Conservation (phyloP, 257 asterid genomes). For the Schizonepeta tenuifolia region DNA sequence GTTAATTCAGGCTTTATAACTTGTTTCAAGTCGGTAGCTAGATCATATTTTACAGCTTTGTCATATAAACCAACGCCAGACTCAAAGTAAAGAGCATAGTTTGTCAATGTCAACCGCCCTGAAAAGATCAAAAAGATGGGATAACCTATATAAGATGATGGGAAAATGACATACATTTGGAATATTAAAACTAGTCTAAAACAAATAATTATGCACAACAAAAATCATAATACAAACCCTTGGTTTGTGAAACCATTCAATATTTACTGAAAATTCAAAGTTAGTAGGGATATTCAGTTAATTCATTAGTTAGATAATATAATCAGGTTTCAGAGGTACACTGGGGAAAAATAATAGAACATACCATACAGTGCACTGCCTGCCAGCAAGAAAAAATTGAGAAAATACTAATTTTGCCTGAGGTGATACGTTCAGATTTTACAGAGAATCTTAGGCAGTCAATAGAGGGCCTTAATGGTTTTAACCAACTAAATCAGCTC, state of each 20-base stretch:
- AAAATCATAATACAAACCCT: conserved; percentile 20
- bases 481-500: conserved; percentile 32
- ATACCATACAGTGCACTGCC: conserved; percentile 15
- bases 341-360: conserved; percentile 4
- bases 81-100: conserved; percentile 82
- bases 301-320: conserved; percentile 7
- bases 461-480: conserved; percentile 19
- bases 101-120: conserved; percentile 93
- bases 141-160: conserved; percentile 23
- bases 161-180: conserved; percentile 21
- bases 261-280: conserved; percentile 14
- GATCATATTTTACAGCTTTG: conserved; percentile 85
- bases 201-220: background rate
- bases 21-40: conserved; percentile 76
- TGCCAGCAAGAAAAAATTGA: conserved; percentile 14
- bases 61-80: conserved; percentile 86
- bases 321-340: conserved; percentile 16
- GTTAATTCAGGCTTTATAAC: conserved; percentile 88
- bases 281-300: background rate
- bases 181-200: conserved; percentile 18
- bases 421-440: conserved; percentile 21
- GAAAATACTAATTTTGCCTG: background rate
- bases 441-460: background rate
- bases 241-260: conserved; percentile 13
- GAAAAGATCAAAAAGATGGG: conserved; percentile 35